Percentiles rank a stretch among this genome's conserved stretches.
Evolutionary conservation across 2,329 filamentous ascomycete genomes (phyloP).

Genomic region (Truncatella angustata): DNA sequence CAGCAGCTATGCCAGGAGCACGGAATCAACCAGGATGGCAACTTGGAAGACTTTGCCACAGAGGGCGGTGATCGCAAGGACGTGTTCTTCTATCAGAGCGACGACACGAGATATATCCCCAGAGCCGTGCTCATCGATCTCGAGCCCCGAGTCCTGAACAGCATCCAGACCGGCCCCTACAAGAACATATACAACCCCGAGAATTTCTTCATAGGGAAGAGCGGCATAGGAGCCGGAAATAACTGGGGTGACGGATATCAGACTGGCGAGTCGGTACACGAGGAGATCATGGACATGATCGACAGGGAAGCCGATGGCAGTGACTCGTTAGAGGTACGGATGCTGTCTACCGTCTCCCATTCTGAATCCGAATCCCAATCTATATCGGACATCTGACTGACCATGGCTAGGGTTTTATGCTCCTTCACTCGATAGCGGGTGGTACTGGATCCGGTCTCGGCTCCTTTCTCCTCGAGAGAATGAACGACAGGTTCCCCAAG

Average conservation of each 20-base stretch:
- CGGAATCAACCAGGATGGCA: slow-evolving; percentile 95
- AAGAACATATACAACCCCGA: slow-evolving; percentile 99
- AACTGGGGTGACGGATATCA: slow-evolving; percentile 98
- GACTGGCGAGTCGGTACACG: slow-evolving; percentile 85
- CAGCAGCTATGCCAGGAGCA: slow-evolving; percentile 98
- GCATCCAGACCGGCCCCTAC: slow-evolving; percentile 91
- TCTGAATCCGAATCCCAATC: no score
- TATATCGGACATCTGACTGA: slow-evolving; percentile 17
- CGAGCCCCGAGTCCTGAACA: slow-evolving; percentile 88
- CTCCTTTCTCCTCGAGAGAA: slow-evolving; percentile 87
- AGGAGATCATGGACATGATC: slow-evolving; percentile 99
- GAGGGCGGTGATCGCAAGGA: slow-evolving; percentile 98
- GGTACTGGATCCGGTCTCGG: slow-evolving; percentile 95
- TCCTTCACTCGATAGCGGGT: slow-evolving; percentile 95
- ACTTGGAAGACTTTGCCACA: slow-evolving; percentile 95
- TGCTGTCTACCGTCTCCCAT: no score
- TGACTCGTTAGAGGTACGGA: slow-evolving; percentile 82
- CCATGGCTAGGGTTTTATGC: slow-evolving; percentile 79
- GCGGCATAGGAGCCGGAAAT: slow-evolving; percentile 91
- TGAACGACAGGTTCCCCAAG: slow-evolving; percentile 97
- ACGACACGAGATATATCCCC: slow-evolving; percentile 97
- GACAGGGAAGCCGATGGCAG: slow-evolving; percentile 97
- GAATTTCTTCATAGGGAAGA: slow-evolving; percentile 96
- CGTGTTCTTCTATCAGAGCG: slow-evolving; percentile 99
- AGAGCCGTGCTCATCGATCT: slow-evolving; percentile 93